Evolutionary conservation across 1,284 basidiomycete species (phyloP), one percentile per base, ranked within the genome.

Genomic region (Blastosporella zonata): DNA sequence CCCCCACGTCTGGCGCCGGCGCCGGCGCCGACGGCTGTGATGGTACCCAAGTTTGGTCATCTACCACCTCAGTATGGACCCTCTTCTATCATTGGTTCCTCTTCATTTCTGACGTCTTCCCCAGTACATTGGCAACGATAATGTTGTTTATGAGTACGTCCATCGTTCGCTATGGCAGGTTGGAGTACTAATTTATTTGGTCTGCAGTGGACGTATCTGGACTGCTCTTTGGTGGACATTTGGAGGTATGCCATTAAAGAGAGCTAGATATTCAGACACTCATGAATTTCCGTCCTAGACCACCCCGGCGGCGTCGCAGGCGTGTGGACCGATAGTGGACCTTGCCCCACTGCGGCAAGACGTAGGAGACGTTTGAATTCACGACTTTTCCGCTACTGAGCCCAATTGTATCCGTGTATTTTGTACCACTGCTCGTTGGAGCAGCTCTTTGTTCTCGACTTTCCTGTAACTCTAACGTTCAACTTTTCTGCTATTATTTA

Each of bases 201-300:
- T 10, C 12, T 36, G 4, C 47, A 73, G 71, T 42, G 77, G 72
- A 8, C 67, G 73, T 55, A 67, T 80, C 9, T 82, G 78, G 77
- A 77, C 73, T 3, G 77, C 80, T 12, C 78, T 75, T 43, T 79
- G 76, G 75, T 82, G 81, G 80, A 72, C 71, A 36, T 64, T 77
- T 57, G 64, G 56, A 29, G 67, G 55, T 56, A 45, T 15, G 53
- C 38, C 31, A 9, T 9, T 46, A 4, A 34, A 15, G 12, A 12
- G 22, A 4, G 20, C 12, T 21, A 5, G 2, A 13, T 22, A 33
- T 37, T 21, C 3, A 10, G n/a, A 15, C 20, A 10, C 34, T 37
- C 20, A 20, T 37, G 31, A 21, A 2, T 21, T 37, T 15, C 10
- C 5, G 3, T 37, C 7, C 10, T 13, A 37, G 36, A 22, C 20